phyloP scores from a whole-genome alignment of 164 flowering plant species.

The Dillenia turbinata region DNA sequence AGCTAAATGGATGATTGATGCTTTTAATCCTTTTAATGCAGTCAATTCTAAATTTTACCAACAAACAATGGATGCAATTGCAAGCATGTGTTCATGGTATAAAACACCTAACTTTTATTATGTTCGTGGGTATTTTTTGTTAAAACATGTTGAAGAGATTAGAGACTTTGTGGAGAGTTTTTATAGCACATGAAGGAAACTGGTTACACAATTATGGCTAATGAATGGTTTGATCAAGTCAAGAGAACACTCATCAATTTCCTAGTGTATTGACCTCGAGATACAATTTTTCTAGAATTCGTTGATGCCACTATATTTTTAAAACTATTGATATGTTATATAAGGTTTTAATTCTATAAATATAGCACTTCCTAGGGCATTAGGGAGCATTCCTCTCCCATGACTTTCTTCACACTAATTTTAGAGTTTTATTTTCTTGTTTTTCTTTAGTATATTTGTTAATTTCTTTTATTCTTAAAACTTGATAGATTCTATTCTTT shows the following conservation, averaged over 20 bases:
- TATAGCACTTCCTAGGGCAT: no score
- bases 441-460: no score
- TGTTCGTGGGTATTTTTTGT: no score
- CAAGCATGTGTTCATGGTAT: background rate
- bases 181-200: background rate
- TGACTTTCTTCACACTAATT: no score
- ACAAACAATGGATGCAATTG: background rate
- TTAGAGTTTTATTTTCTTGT: no score
- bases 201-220: conserved; percentile 3
- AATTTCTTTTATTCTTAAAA: no score
- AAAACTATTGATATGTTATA: background rate
- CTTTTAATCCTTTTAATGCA: conserved; percentile 7
- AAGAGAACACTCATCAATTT: conserved; percentile 1
- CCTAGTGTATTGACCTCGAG: background rate
- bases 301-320: conserved; percentile 1
- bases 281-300: background rate
- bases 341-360: no score
- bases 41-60: background rate
- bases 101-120: no score
- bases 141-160: no score
- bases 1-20: background rate
- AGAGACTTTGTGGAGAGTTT: background rate
- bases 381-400: no score
- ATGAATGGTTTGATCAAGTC: background rate
- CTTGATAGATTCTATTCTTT: no score